Conservation (phyloP, 495 filamentous ascomycete genomes). For the Amniculicola lignicola region DNA sequence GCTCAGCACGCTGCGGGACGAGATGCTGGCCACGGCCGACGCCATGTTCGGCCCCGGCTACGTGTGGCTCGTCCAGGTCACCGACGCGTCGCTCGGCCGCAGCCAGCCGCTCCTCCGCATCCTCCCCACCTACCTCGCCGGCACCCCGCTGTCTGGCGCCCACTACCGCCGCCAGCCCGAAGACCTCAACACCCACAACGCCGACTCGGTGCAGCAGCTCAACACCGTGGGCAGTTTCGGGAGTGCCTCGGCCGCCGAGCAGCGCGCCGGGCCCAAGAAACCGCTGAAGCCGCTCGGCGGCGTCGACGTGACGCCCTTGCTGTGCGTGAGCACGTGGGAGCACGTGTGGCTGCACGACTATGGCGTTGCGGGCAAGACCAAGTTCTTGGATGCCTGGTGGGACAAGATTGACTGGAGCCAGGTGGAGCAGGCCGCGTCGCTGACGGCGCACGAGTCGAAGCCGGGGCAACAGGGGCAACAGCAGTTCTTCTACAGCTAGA, state of each 20-base stretch:
- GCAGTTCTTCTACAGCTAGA: too few species aligned
- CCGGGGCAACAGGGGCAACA: too few species aligned
- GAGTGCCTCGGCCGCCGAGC: neutral
- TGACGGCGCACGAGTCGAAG: too few species aligned
- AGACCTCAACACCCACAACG: slow-evolving; percentile 71
- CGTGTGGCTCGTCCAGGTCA: slow-evolving; percentile 75
- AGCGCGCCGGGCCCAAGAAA: slow-evolving; percentile 49
- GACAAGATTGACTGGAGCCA: slow-evolving; percentile 75
- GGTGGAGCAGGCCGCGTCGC: slow-evolving; percentile 45
- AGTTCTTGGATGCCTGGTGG: slow-evolving; percentile 83
- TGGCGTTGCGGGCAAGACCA: slow-evolving; percentile 72
- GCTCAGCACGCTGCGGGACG: slow-evolving; percentile 70
- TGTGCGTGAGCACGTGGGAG: slow-evolving; percentile 96
- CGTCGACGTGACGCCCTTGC: slow-evolving; percentile 64
- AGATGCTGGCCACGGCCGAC: slow-evolving; percentile 76
- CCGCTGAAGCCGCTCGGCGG: slow-evolving; percentile 50
- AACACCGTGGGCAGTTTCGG: slow-evolving; percentile 51
- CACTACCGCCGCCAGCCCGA: slow-evolving; percentile 74
- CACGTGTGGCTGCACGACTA: slow-evolving; percentile 88
- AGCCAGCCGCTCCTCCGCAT: slow-evolving; percentile 57
- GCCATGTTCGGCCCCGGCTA: slow-evolving; percentile 96
- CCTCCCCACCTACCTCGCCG: slow-evolving; percentile 86
- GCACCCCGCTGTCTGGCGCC: slow-evolving; percentile 78
- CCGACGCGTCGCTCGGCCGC: too few species aligned
- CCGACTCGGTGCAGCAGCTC: slow-evolving; percentile 27